A percentile compares a stretch with the other conserved stretches of the same genome.
Conservation (phyloP, 352 stramenopile genomes). For the Pelagophyceae sp. region DNA sequence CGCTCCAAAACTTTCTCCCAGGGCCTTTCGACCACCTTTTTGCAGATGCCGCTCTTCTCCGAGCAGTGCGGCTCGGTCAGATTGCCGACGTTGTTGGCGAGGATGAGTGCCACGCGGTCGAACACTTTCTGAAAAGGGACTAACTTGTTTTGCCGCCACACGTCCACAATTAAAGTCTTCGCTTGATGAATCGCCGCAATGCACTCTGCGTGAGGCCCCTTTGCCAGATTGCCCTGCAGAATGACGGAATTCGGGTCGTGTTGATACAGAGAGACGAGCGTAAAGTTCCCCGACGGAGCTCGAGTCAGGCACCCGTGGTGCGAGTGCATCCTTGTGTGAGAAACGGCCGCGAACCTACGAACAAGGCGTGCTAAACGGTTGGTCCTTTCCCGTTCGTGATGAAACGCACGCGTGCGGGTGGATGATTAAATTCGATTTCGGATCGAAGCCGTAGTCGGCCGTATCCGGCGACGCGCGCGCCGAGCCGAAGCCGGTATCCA, state of each 20-base stretch:
- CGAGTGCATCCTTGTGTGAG: not conserved
- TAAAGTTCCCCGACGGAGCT: not conserved
- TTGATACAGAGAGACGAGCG: not conserved
- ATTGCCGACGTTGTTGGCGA: conserved; percentile 14
- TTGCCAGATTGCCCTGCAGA: not conserved
- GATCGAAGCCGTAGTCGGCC: not conserved
- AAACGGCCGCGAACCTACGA: not conserved
- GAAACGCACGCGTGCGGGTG: conserved; percentile 11
- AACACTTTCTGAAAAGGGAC: not conserved
- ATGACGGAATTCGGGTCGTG: conserved; percentile 8
- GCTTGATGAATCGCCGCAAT: not conserved
- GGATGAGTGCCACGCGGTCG: not conserved
- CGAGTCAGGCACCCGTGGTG: not conserved
- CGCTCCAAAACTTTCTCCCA: not conserved
- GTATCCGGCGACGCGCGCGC: not conserved
- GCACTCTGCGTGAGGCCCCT: not conserved
- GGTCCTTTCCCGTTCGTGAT: no score
- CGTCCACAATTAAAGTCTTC: not conserved
- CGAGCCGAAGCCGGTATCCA: not conserved
- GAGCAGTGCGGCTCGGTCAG: not conserved
- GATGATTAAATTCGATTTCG: not conserved
- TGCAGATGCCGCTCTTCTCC: not conserved
- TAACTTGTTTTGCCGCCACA: conserved; percentile 5
- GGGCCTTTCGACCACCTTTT: not conserved
- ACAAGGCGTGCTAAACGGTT: no score